phyloP scores from a whole-genome alignment of 352 stramenopile species.

The Phytophthora parvispora region DNA sequence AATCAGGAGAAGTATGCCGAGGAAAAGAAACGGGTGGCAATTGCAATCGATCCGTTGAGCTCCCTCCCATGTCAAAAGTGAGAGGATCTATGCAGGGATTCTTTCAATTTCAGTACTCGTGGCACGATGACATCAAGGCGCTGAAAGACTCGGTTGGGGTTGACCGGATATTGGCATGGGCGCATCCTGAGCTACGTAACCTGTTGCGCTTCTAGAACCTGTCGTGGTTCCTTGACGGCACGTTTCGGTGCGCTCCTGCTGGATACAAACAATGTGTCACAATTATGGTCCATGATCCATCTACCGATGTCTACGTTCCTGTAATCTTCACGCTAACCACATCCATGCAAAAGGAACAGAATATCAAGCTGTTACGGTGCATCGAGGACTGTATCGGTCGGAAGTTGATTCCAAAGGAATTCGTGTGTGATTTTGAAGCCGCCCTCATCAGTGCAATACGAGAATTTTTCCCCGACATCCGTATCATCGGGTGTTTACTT shows the following conservation, averaged over 20 bases:
- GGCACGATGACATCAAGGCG: constrained; percentile 5
- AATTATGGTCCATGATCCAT: not conserved
- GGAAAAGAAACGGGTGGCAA: constrained; percentile 1
- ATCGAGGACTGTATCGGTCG: not conserved
- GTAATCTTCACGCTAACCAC: not conserved
- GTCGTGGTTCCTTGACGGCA: constrained; percentile 7
- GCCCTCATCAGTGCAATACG: constrained; percentile 2
- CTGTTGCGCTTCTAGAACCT: constrained; percentile 9
- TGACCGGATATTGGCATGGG: not conserved
- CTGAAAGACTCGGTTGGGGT: not conserved
- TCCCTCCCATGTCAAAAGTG: constrained; percentile 7
- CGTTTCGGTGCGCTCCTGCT: not conserved
- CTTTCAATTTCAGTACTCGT: constrained; percentile 11
- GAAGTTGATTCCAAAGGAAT: not conserved
- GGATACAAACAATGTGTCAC: constrained; percentile 10
- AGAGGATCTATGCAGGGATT: not conserved
- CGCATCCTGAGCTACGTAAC: constrained; percentile 3
- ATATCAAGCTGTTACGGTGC: not conserved
- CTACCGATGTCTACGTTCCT: not conserved
- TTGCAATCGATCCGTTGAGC: not conserved
- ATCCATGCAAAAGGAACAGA: not conserved
- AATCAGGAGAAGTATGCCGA: not conserved
- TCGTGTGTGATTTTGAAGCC: constrained; percentile 2
- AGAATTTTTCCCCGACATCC: not conserved
- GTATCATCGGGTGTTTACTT: constrained; percentile 6